Percentiles rank a stretch among this genome's conserved stretches.
Evolutionary conservation across 148 eudicot genomes (phyloP).

Genomic region (Talinum fruticosum): DNA sequence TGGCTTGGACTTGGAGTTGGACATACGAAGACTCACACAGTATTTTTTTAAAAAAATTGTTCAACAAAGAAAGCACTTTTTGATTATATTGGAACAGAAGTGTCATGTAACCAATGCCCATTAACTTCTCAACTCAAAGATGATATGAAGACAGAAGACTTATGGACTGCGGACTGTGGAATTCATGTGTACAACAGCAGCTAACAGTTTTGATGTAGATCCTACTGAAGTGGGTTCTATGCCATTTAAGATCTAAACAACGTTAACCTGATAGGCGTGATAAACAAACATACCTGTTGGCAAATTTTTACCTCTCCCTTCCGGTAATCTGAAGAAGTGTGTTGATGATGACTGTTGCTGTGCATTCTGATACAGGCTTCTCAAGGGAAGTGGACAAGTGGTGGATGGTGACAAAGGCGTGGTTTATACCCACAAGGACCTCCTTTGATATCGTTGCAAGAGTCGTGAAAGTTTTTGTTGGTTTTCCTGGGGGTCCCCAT

Average conservation of each 20-base stretch:
- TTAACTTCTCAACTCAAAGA: too few species aligned
- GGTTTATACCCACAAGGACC: conserved; percentile 73
- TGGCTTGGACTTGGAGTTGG: too few species aligned
- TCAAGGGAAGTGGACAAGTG: conserved; percentile 77
- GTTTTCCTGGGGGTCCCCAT: conserved; percentile 8
- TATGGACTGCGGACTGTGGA: not conserved
- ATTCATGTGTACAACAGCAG: too few species aligned
- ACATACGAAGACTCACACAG: not conserved
- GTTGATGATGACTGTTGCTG: not conserved
- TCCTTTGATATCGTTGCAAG: conserved; percentile 13
- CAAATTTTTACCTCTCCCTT: too few species aligned
- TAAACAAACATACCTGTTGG: too few species aligned
- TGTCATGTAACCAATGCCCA: not conserved
- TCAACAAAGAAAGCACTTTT: not conserved
- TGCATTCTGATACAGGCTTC: conserved; percentile 53
- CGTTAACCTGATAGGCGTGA: too few species aligned
- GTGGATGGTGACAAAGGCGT: conserved; percentile 78
- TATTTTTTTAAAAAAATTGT: too few species aligned
- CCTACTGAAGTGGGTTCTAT: too few species aligned
- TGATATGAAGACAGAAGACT: not conserved
- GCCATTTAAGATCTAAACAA: too few species aligned
- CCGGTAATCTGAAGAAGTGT: not conserved
- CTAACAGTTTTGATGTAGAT: too few species aligned
- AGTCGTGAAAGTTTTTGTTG: conserved; percentile 2
- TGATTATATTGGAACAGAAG: not conserved